A percentile compares a stretch with the other conserved stretches of the same genome.
Conservation (phyloP, 2,329 filamentous ascomycete genomes). For the Orbilia blumenaviensis region DNA sequence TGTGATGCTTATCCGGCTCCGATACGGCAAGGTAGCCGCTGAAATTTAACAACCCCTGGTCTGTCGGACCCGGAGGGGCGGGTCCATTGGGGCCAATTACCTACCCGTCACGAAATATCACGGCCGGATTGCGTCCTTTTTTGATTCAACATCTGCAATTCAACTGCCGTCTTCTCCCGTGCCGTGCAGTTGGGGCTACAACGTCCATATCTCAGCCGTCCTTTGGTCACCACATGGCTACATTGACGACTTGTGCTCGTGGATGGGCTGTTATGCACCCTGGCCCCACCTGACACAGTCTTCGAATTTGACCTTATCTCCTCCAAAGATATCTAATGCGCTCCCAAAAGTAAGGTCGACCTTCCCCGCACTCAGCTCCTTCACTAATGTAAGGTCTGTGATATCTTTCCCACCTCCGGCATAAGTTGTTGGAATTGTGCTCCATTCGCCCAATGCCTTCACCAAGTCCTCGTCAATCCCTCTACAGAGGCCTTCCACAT, state of each 20-base stretch:
- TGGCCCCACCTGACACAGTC: conserved; percentile 91
- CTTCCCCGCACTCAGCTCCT: conserved; percentile 77
- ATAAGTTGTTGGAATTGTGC: conserved; percentile 91
- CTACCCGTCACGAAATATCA: conserved; percentile 11
- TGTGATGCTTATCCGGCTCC: not conserved
- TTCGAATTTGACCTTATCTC: conserved; percentile 82
- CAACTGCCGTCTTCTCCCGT: not conserved
- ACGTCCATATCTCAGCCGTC: not conserved
- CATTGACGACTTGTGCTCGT: not conserved
- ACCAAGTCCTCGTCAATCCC: conserved; percentile 91
- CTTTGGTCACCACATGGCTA: not conserved
- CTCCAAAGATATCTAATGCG: conserved; percentile 94
- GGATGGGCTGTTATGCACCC: not conserved
- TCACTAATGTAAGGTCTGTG: conserved; percentile 82
- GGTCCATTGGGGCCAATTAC: not conserved
- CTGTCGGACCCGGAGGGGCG: not conserved
- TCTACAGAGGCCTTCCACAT: conserved; percentile 91
- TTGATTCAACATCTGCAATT: not conserved
- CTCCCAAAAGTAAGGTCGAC: conserved; percentile 96
- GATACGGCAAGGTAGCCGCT: not conserved
- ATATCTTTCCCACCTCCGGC: conserved; percentile 89
- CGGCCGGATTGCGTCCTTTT: not conserved
- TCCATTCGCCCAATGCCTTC: conserved; percentile 79
- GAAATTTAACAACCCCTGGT: not conserved
- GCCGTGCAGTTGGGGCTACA: not conserved